phyloP scores from a whole-genome alignment of 192 early-diverging fungal species.

The Chytriomyces confervae region DNA sequence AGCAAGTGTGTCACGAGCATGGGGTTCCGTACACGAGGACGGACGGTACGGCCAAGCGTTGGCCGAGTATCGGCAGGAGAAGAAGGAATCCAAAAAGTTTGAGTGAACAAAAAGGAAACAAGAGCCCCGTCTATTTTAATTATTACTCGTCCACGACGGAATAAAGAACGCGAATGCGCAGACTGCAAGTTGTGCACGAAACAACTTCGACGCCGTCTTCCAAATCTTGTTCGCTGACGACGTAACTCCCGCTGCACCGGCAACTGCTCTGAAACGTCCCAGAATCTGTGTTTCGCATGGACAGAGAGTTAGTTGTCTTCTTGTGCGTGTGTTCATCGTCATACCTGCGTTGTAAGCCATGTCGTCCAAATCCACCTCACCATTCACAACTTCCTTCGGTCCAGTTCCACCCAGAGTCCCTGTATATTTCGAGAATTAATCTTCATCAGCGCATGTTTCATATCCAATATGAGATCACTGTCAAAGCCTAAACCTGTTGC shows the following conservation, averaged over 20 bases:
- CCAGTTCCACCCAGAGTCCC: neutral
- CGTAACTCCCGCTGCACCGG: too few relatives aligned
- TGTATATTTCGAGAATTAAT: slow-evolving; percentile 1
- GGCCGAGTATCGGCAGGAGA: too few relatives aligned
- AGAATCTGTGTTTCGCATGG: neutral
- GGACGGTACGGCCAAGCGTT: too few relatives aligned
- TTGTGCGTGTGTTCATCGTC: neutral
- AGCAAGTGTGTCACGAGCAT: too few relatives aligned
- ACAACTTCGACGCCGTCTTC: slow-evolving; percentile 24
- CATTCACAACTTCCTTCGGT: slow-evolving; percentile 24
- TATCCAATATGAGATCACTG: neutral
- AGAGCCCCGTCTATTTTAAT: too few relatives aligned
- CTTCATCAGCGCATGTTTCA: neutral
- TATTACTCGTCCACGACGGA: neutral
- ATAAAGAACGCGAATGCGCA: slow-evolving; percentile 22
- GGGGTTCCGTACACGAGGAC: too few relatives aligned
- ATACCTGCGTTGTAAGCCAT: slow-evolving; percentile 24
- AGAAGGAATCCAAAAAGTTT: too few relatives aligned
- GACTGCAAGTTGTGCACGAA: slow-evolving; percentile 10
- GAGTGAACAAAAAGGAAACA: too few relatives aligned
- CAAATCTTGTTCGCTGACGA: too few relatives aligned
- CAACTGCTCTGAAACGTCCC: too few relatives aligned
- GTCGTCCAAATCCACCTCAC: slow-evolving; percentile 29
- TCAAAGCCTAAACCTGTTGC: neutral
- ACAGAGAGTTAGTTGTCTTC: neutral